Conservation (phyloP, 1,284 basidiomycete genomes). For the Ustilago lituana region DNA sequence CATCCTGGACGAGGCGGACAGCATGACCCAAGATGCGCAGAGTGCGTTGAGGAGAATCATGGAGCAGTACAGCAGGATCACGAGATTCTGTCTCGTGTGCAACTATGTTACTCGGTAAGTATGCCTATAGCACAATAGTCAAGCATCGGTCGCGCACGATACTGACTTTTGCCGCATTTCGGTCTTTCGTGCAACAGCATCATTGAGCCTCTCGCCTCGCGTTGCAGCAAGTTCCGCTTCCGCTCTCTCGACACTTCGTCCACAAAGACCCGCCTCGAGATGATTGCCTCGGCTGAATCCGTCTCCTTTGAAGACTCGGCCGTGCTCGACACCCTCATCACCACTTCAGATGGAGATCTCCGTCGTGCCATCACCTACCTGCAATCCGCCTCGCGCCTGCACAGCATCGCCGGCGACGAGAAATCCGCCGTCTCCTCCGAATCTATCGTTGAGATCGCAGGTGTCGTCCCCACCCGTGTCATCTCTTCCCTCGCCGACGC, state of each 20-base stretch:
- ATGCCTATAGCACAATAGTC: background rate
- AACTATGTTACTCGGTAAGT: slow-evolving; percentile 89
- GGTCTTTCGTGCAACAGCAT: slow-evolving; percentile 74
- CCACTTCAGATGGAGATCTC: slow-evolving; percentile 87
- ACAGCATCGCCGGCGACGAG: slow-evolving; percentile 33
- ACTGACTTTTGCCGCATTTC: slow-evolving; percentile 70
- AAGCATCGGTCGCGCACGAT: no score
- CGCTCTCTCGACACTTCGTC: slow-evolving; percentile 85
- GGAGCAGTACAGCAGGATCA: slow-evolving; percentile 97
- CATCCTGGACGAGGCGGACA: slow-evolving; percentile 98
- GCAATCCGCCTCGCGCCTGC: slow-evolving; percentile 89
- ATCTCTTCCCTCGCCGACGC: slow-evolving; percentile 77
- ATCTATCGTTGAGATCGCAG: slow-evolving; percentile 92
- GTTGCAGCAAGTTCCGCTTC: slow-evolving; percentile 99
- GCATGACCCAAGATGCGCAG: slow-evolving; percentile 99
- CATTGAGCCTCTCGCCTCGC: slow-evolving; percentile 97
- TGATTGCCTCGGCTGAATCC: slow-evolving; percentile 77
- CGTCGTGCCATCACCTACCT: slow-evolving; percentile 98
- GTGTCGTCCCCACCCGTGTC: slow-evolving; percentile 83
- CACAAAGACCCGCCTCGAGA: slow-evolving; percentile 78
- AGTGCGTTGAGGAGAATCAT: slow-evolving; percentile 94
- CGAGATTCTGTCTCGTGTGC: slow-evolving; percentile 97
- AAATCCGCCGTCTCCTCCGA: slow-evolving; percentile 37
- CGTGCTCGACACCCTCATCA: slow-evolving; percentile 76
- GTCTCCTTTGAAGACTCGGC: slow-evolving; percentile 67